Conservation (phyloP, 2,329 filamentous ascomycete species). For the Pseudogymnoascus sp. region DNA sequence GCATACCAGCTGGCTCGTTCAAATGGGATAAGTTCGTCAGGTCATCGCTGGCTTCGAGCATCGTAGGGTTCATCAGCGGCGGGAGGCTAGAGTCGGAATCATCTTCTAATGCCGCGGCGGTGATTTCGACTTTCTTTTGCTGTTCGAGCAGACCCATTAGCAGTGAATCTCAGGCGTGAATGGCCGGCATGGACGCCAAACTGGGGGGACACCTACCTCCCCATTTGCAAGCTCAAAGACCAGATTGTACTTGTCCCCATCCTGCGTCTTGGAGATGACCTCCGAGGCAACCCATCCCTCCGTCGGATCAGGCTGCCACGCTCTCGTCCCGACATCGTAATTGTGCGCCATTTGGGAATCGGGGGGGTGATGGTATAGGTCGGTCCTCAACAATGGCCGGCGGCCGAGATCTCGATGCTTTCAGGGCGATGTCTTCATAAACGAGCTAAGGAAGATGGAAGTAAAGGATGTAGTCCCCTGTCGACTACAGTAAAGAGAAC, state of each 20-base stretch:
- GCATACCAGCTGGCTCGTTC: constrained; percentile 90
- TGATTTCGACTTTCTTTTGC: constrained; percentile 74
- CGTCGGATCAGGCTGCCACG: constrained; percentile 92
- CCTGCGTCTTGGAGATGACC: constrained; percentile 73
- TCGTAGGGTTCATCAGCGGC: constrained; percentile 93
- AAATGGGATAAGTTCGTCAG: constrained; percentile 94
- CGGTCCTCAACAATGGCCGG: not conserved
- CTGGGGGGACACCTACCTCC: constrained; percentile 52
- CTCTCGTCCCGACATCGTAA: constrained; percentile 93
- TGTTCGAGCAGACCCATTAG: constrained; percentile 30
- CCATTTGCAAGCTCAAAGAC: constrained; percentile 87
- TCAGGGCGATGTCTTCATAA: not conserved
- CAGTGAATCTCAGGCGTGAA: constrained; percentile 23
- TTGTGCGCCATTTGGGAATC: constrained; percentile 66
- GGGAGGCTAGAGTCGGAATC: constrained; percentile 72
- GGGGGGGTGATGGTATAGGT: constrained; percentile 10
- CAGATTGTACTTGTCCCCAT: constrained; percentile 80
- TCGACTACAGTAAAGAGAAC: constrained; percentile 1
- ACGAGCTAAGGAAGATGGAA: not conserved
- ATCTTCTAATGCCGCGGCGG: constrained; percentile 65
- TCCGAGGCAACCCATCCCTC: constrained; percentile 98
- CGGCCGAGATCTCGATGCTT: constrained; percentile 1
- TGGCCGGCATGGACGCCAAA: not conserved
- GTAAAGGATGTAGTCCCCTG: constrained; percentile 5
- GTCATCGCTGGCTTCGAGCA: constrained; percentile 98